Base-by-base conservation (phyloP, 805 yeast species). In the Kodamaea laetipori region DNA sequence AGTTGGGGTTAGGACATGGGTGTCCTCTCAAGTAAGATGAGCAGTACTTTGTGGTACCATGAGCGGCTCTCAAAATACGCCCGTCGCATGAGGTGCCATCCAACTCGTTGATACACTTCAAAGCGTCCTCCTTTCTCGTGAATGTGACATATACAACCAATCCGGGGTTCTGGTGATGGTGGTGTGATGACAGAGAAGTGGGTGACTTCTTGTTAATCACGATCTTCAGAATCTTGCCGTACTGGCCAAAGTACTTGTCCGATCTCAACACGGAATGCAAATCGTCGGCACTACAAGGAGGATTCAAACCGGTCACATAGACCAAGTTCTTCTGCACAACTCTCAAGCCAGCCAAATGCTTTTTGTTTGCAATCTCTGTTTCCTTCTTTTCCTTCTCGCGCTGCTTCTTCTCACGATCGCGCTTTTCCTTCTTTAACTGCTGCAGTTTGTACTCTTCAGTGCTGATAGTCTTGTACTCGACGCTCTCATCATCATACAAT, bases 291-390 rank as follows among this genome's bases (percentile, higher is more conserved):
- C 82, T 80, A 47, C 86, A 82, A 28, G 85, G 85, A 1, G 96
- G 96, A 57, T 90, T 90, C 52, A 94, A 73, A 0, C 99, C 99
- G 16, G 95, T 92, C 11, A 94, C 97, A 57, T 94, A 94, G 3
- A 94, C 99, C 58, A 94, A 73, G 63, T 94, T 94, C 73, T 94
- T 95, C 68, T 94, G 99, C 40, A 94, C 94, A n/a, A 94, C 99
- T 52, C 99, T 80, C 83, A 94, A 87, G 26, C 97, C 97, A 6
- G 98, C 94, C 54, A 94, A 75, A 63, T 90, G 96, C 60, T 86
- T 88, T 66, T 95, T 86, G 56, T 77, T 76, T 33, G 82, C 83
- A 64, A 82, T 82, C 58, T 90, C 98, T 48, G 84, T 84, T 58
- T 92, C 97, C 63, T 88, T 90, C 70, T 82, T 81, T 56, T 90